phyloP scores from a whole-genome alignment of 2,329 filamentous ascomycete genomes.

The Fusarium denticulatum region DNA sequence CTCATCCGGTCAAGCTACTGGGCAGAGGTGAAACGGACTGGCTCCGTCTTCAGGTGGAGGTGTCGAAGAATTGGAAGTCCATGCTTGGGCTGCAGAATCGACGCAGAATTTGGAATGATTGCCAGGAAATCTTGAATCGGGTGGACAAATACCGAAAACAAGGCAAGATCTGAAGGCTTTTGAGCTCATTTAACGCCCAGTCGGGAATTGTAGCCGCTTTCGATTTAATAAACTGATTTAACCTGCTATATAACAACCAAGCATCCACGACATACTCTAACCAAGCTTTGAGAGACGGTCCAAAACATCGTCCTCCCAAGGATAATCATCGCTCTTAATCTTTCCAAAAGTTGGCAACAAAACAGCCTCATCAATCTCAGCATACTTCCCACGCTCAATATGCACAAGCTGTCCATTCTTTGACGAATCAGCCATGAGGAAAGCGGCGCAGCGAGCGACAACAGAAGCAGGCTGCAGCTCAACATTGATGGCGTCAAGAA shows the following conservation, averaged over 20 bases:
- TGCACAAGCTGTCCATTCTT: conserved; percentile 65
- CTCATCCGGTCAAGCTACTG: neutral
- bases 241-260: no score
- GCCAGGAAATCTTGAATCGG: conserved; percentile 6
- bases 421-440: conserved; percentile 59
- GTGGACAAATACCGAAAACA: conserved; percentile 1
- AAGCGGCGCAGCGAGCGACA: conserved; percentile 59
- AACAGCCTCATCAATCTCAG: conserved; percentile 62
- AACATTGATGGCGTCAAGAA: conserved; percentile 53
- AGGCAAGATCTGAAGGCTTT: neutral
- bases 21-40: neutral
- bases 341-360: conserved; percentile 48
- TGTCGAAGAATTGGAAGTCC: neutral
- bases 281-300: conserved; percentile 23
- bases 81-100: neutral
- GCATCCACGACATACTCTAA: neutral
- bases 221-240: neutral
- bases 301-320: conserved; percentile 51
- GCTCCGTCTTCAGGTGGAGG: neutral
- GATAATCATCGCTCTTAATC: conserved; percentile 47
- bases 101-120: neutral
- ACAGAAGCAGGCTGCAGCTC: conserved; percentile 56
- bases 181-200: no score
- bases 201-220: no score
- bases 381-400: conserved; percentile 57